Percentiles rank a stretch among this genome's conserved stretches.
Evolutionary conservation across 2,329 filamentous ascomycete species (phyloP).

Genomic region (Xylaria sp.): DNA sequence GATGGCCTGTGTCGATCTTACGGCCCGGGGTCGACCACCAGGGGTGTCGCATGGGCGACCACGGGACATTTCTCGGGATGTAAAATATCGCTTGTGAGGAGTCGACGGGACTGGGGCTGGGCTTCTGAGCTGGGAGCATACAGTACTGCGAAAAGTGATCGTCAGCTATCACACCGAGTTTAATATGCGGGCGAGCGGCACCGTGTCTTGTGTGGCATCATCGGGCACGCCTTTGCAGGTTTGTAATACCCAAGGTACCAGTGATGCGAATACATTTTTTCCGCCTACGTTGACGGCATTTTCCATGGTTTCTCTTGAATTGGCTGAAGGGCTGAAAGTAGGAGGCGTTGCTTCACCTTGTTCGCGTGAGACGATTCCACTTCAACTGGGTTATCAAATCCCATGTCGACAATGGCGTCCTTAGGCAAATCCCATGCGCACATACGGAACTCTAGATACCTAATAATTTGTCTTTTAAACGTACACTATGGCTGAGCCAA

Average conservation of each 20-base stretch:
- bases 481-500: too few relatives aligned
- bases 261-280: background rate
- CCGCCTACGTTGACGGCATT: background rate
- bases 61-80: slow-evolving; percentile 3
- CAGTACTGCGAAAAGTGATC: slow-evolving; percentile 2
- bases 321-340: slow-evolving; percentile 1
- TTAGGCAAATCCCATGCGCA: too few relatives aligned
- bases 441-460: too few relatives aligned
- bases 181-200: background rate
- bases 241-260: background rate
- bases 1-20: slow-evolving; percentile 20
- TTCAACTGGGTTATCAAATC: too few relatives aligned
- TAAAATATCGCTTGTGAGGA: slow-evolving; percentile 2
- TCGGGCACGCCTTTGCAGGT: background rate
- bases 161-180: background rate
- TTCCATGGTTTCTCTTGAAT: background rate
- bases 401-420: too few relatives aligned
- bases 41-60: slow-evolving; percentile 5
- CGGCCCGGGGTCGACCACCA: background rate
- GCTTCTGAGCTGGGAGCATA: background rate
- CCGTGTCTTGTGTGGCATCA: background rate
- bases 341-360: background rate
- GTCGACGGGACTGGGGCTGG: slow-evolving; percentile 2
- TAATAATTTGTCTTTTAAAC: too few relatives aligned
- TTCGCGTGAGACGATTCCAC: background rate